A percentile compares a stretch with the other conserved stretches of the same genome.
These are phyloP conservation scores for Chlorella sp. DNA, from an alignment of 139 green algal genomes.

Conservation along the genomic window DNA sequence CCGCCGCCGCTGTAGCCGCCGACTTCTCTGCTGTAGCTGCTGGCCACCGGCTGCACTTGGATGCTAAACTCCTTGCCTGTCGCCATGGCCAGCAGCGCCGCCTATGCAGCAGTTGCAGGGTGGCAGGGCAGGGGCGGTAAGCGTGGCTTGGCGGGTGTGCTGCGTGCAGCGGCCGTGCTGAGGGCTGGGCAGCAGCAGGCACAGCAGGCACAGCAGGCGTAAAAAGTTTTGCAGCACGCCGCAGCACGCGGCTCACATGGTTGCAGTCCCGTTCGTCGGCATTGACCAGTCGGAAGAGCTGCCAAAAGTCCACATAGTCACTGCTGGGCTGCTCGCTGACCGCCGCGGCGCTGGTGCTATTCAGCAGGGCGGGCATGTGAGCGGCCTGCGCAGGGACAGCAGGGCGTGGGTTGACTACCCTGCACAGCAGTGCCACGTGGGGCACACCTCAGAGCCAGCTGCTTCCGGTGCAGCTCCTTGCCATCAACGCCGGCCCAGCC, in stretches of 20 bases:
- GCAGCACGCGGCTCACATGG: too few species aligned
- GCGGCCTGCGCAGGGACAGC: background rate
- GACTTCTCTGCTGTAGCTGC: background rate
- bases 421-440: too few species aligned
- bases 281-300: background rate
- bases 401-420: too few species aligned
- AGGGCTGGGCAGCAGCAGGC: background rate
- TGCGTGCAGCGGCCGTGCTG: background rate
- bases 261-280: background rate
- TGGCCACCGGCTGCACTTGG: background rate
- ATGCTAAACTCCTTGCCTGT: constrained; percentile 9
- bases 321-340: too few species aligned
- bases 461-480: too few species aligned
- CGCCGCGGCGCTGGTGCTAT: background rate
- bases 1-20: background rate
- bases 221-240: too few species aligned
- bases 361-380: background rate
- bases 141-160: background rate
- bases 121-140: too few species aligned
- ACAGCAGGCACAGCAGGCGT: background rate
- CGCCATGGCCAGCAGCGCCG: constrained; percentile 16
- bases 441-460: too few species aligned
- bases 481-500: too few species aligned
- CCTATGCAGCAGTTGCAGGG: background rate
- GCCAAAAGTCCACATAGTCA: constrained; percentile 1